Conservation (phyloP, 2,329 filamentous ascomycete species). For the Aschersonia sp. region DNA sequence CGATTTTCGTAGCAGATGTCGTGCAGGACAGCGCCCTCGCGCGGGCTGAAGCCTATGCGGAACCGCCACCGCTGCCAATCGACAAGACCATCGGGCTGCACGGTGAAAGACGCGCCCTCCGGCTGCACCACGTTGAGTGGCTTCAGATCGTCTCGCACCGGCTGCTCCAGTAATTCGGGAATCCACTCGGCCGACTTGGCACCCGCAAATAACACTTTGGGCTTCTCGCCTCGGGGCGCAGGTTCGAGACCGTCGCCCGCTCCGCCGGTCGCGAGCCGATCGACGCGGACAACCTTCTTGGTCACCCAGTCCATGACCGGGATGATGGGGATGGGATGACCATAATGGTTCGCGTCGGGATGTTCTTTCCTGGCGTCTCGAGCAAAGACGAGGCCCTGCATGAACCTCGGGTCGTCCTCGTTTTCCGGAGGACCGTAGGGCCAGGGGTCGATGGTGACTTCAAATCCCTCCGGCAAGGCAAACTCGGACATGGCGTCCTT, state of each 20-base stretch:
- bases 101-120: conserved; percentile 51
- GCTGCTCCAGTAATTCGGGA: conserved; percentile 32
- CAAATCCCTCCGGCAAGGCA: conserved; percentile 26
- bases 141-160: conserved; percentile 40
- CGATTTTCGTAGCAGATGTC: conserved; percentile 53
- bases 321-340: conserved; percentile 43
- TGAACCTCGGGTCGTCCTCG: conserved; percentile 25
- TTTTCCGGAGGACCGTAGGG: conserved; percentile 42
- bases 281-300: conserved; percentile 39
- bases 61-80: conserved; percentile 57
- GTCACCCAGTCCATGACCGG: conserved; percentile 43
- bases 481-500: conserved; percentile 31
- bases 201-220: conserved; percentile 29
- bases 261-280: conserved; percentile 37
- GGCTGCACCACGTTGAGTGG: conserved; percentile 59
- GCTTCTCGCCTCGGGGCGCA: conserved; percentile 18
- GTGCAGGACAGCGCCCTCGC: conserved; percentile 57
- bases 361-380: conserved; percentile 26
- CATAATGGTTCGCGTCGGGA: conserved; percentile 46
- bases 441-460: conserved; percentile 41
- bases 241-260: conserved; percentile 27
- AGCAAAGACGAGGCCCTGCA: conserved; percentile 37
- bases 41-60: conserved; percentile 51
- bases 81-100: conserved; percentile 32
- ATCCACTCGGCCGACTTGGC: conserved; percentile 28